Evolutionary conservation across 768 basidiomycete genomes (phyloP), one percentile per base, ranked within the genome.

Genomic region (Mycena vitilis): DNA sequence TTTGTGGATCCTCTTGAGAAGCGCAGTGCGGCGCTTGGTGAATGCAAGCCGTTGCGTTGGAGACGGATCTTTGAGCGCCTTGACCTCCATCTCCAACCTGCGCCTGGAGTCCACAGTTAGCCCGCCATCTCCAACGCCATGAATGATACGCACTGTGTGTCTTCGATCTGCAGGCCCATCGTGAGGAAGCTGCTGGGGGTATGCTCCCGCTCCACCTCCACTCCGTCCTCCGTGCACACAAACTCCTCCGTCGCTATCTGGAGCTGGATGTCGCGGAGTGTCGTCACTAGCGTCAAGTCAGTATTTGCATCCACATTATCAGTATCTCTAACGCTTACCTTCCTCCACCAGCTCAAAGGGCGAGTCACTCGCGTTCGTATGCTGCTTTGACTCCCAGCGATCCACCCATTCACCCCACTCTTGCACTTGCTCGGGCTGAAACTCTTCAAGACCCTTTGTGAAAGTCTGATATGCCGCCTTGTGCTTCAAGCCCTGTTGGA

Each of bases 1-100:
- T 11, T 62, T 62, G 49, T 53, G 60, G n/a, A 62, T 62, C 13
- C 40, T n/a, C 18, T 62, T 62, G 22, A 62, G 37, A 1, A 62
- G n/a, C 37, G 38, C 22, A 0, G 51, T 62, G 3, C 60, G 38
- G 11, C 51, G 60, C 40, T 62, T 62, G 10, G n/a, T n/a, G 25
- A 52, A 52, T 13, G 12, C 51, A 4, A 52, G 25, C 51, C 12
- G 30, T 13, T 52, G 51, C 23, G 23, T 34, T 2, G 51, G 23
- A 3, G 51, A 13, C 2, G 51, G 51, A 30, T 52, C 13, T 30
- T 52, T 23, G 20, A 52, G 25, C 13, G 51, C 51, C 51, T 18
- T 25, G 3, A 52, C 23, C 11, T 52, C 51, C 5, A 52, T 52
- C 23, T 52, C 51, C 13, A 52, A 30, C 25, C 25, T 8, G 5